phyloP scores from a whole-genome alignment of 352 stramenopile genomes.

The Phytophthora pluvialis region DNA sequence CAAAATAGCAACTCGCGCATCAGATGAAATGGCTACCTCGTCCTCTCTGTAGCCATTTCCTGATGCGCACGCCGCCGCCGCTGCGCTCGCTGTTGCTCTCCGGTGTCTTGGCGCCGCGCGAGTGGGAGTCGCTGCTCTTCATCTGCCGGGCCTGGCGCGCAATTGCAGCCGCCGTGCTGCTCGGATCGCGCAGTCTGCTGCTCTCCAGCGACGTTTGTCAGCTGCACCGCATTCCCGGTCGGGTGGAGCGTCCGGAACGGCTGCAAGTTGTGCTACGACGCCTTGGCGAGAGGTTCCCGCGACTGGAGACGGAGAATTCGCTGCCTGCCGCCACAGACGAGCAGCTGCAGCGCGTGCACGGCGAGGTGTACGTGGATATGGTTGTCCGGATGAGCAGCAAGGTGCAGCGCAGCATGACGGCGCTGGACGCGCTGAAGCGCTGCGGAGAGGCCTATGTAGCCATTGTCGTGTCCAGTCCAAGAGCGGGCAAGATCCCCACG shows the following conservation, averaged over 20 bases:
- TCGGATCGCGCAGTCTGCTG: conserved; percentile 43
- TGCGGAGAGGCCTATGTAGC: conserved; percentile 11
- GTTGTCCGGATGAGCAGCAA: conserved; percentile 55
- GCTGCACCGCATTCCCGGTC: conserved; percentile 48
- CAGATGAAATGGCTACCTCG: too few relatives aligned
- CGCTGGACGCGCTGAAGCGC: conserved; percentile 42
- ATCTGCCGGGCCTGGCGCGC: conserved; percentile 42
- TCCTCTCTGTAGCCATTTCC: conserved; percentile 1
- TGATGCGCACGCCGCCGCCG: conserved; percentile 3
- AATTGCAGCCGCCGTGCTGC: conserved; percentile 32
- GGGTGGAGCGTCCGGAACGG: conserved; percentile 59
- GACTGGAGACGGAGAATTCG: conserved; percentile 29
- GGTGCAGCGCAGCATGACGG: conserved; percentile 67
- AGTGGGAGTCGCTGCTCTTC: conserved; percentile 24
- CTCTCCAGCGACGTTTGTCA: conserved; percentile 61
- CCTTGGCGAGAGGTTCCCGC: conserved; percentile 39
- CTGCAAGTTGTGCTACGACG: conserved; percentile 53
- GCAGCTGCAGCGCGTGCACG: conserved; percentile 68
- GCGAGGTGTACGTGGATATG: conserved; percentile 61
- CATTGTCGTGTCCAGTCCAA: conserved; percentile 16
- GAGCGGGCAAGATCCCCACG: conserved; percentile 22
- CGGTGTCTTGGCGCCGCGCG: conserved; percentile 19
- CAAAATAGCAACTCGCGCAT: conserved; percentile 11
- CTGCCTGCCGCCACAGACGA: conserved; percentile 45
- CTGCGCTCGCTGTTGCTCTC: conserved; percentile 31